Base-by-base conservation (phyloP, 1,284 basidiomycete genomes). In the Exobasidium rhododendri region DNA sequence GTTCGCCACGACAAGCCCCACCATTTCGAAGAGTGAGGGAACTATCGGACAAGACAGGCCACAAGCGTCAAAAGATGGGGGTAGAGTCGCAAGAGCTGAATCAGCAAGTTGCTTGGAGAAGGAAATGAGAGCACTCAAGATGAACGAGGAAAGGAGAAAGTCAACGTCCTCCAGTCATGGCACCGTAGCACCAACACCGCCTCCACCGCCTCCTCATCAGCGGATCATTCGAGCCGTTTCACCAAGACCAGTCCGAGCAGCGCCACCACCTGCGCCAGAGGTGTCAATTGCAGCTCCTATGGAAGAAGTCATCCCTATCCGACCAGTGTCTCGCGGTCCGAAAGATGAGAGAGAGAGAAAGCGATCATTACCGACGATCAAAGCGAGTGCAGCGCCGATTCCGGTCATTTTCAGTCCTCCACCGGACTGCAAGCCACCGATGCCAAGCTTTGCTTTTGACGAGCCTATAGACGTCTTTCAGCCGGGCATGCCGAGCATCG, bases 61-160 rank as follows among this genome's bases (percentile, higher is more conserved):
- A 66, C 62, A 30, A 63, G 68, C 3, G 55, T 68, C 29, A 59
- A 64, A 5, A 70, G 56, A 45, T 65, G 61, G 40, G 67, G 64
- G 20, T 71, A 67, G 28, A 65, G 64, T 20, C n/a, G 30, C 22
- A 32, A 60, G 5, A 59, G 58, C 2, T 61, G 63, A 30, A 57
- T 62, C 50, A 61, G 51, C 10, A 49, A 44, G 40, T 24, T 51
- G 22, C 51, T 1, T 58, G 31, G 31, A 65, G 30, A 31, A 56
- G 53, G 26, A 51, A 53, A 2, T 44, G 54, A 3, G 51, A 64
- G 3, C 32, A n/a, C 28, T 59, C 65, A 30, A 61, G 60, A 1
- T 50, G 63, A 46, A 71, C 64, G 59, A 67, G 67, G 43, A 61
- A 61, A 1, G 68, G 58, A 61, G 63, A 31, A 62, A 60, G n/a